Base-by-base conservation (phyloP, 495 filamentous ascomycete genomes). In the Hypoxylon lienhwacheense region DNA sequence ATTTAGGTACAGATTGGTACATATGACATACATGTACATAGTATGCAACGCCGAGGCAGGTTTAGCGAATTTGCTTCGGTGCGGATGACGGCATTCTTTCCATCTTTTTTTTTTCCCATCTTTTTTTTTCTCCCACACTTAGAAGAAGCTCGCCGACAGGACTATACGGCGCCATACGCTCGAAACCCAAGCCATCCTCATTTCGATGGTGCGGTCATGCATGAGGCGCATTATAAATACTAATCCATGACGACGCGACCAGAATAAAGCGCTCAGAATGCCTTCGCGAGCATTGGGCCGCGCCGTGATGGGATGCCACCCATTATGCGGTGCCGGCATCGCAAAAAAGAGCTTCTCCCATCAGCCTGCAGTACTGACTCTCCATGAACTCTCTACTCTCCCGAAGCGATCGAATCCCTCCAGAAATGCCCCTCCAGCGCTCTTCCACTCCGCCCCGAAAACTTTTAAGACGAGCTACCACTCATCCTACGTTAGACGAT, bases 181-280 rank as follows among this genome's bases (percentile, higher is more conserved):
- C 52, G 58, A 56, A 61, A 37, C 45, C 25, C 47, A n/a, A 28
- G 19, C 16, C 16, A 55, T 39, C 46, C 55, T 52, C 57, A 51
- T 32, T 55, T 55, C 45, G 41, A 61, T 51, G 46, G 28, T 50
- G 33, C 34, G 42, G 56, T 34, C 43, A 46, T 48, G 52, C 31
- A 15, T 12, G 48, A 56, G 34, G 47, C n/a, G 31, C 10, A 43
- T 5, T n/a, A 19, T 33, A 11, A 36, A 36, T n/a, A 44, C 22
- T 22, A 7, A 40, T 61, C 58, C 22, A 61, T 61, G 58, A 61
- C 25, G 58, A 51, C 42, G 25, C 58, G 15, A 44, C 46, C 14
- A 48, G 41, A 47, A 44, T 61, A 61, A 48, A 56, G 52, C 52
- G 28, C 58, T 48, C 43, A 61, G 56, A 47, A 61, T 61, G 58